These are phyloP conservation scores for Pogostemon cablin DNA, from an alignment of 257 asterid genomes.

Conservation along the genomic window DNA sequence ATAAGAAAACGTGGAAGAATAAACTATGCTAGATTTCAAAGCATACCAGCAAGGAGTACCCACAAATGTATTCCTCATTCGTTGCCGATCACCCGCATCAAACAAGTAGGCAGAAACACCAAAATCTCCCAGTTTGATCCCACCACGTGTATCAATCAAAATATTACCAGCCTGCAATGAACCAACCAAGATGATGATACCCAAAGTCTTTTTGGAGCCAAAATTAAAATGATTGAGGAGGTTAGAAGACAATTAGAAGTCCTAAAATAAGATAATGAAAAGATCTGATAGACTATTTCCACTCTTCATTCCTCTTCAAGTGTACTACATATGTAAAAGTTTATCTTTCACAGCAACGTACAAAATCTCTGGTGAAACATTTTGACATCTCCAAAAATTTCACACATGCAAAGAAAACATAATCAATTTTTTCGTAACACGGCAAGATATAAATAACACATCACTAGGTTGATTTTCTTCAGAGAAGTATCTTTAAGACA, in stretches of 20 bases:
- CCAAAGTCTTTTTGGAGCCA: slow-evolving; percentile 25
- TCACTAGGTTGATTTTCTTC: slow-evolving; percentile 6
- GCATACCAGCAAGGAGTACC: slow-evolving; percentile 99
- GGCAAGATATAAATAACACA: background rate
- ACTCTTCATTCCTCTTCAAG: background rate
- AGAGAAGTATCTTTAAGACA: slow-evolving; percentile 1
- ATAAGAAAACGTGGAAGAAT: slow-evolving; percentile 5
- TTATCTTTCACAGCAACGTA: background rate
- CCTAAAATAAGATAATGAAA: background rate
- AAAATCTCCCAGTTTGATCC: slow-evolving; percentile 94
- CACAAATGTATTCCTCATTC: slow-evolving; percentile 91
- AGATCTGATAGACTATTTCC: slow-evolving; percentile 9
- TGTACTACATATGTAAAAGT: background rate
- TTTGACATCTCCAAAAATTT: slow-evolving; percentile 16
- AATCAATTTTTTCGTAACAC: background rate
- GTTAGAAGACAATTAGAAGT: slow-evolving; percentile 7
- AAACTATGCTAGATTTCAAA: slow-evolving; percentile 21
- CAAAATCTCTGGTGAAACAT: slow-evolving; percentile 17
- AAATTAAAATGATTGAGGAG: background rate
- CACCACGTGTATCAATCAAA: slow-evolving; percentile 85
- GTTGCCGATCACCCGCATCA: slow-evolving; percentile 95
- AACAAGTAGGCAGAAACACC: slow-evolving; percentile 98
- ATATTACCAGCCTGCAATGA: slow-evolving; percentile 87
- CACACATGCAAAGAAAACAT: slow-evolving; percentile 11
- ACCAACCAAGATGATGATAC: slow-evolving; percentile 10